Percentiles rank a stretch among this genome's conserved stretches.
Conservation (phyloP, 768 basidiomycete species). For the Royoungia palumana region DNA sequence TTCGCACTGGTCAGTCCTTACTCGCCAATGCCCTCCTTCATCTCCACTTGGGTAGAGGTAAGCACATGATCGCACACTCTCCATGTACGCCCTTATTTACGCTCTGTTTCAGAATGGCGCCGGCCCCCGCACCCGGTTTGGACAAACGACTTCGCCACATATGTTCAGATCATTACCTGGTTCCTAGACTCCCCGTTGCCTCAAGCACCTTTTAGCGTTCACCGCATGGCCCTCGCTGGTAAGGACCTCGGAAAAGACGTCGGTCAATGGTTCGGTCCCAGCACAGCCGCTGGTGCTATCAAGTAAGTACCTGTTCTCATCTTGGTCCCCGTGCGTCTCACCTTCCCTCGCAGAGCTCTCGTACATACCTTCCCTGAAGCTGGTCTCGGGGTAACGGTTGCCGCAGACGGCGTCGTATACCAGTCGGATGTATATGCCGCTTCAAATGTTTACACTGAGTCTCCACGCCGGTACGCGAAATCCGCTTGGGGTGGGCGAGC, state of each 20-base stretch:
- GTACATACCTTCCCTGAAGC: slow-evolving; percentile 77
- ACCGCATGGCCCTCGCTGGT: slow-evolving; percentile 92
- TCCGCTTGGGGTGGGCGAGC: slow-evolving; percentile 74
- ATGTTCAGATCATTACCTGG: slow-evolving; percentile 91
- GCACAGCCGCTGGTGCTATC: slow-evolving; percentile 95
- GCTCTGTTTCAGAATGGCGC: slow-evolving; percentile 67
- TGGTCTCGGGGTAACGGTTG: slow-evolving; percentile 76
- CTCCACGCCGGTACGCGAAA: slow-evolving; percentile 30
- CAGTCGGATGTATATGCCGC: slow-evolving; percentile 84
- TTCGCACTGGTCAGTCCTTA: slow-evolving; percentile 81
- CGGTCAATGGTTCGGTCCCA: slow-evolving; percentile 98
- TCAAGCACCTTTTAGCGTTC: slow-evolving; percentile 88
- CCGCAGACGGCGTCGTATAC: slow-evolving; percentile 79
- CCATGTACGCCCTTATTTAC: slow-evolving; percentile 7
- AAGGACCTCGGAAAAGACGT: slow-evolving; percentile 94
- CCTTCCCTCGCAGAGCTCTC: slow-evolving; percentile 51
- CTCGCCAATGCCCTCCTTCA: slow-evolving; percentile 77
- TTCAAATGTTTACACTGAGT: slow-evolving; percentile 41
- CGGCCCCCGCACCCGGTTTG: slow-evolving; percentile 59
- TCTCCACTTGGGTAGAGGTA: slow-evolving; percentile 73
- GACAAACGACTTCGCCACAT: slow-evolving; percentile 72
- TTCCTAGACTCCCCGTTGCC: slow-evolving; percentile 89
- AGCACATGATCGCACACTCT: slow-evolving; percentile 14
- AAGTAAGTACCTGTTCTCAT: slow-evolving; percentile 48
- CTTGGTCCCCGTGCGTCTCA: slow-evolving; percentile 3